phyloP scores from a whole-genome alignment of 768 basidiomycete genomes.

The Gautieria morchelliformis region DNA sequence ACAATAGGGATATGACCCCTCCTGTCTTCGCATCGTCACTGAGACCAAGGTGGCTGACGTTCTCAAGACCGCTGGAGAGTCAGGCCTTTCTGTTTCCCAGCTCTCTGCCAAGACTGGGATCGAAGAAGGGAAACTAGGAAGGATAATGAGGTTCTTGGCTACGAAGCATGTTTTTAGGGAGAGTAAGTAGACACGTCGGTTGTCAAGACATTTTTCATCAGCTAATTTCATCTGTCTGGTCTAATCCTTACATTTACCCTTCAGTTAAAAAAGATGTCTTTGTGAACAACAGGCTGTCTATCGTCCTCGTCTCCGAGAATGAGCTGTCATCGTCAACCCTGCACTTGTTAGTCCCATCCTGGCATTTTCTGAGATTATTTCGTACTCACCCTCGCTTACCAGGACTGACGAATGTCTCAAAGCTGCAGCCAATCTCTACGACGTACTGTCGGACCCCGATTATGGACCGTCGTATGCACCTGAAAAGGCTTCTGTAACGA shows the following conservation, averaged over 20 bases:
- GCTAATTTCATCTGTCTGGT: background rate
- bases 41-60: too few relatives aligned
- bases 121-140: conserved; percentile 27
- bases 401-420: conserved; percentile 14
- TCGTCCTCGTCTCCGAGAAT: conserved; percentile 19
- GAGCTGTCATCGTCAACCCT: conserved; percentile 20
- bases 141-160: conserved; percentile 31
- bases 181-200: conserved; percentile 15
- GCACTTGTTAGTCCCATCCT: conserved; percentile 19
- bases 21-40: too few relatives aligned
- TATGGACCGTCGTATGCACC: conserved; percentile 12
- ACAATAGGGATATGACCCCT: too few relatives aligned
- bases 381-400: background rate
- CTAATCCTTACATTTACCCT: background rate
- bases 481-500: conserved; percentile 4
- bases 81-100: conserved; percentile 27
- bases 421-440: conserved; percentile 21
- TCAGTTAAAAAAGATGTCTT: conserved; percentile 29
- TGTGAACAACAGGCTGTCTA: conserved; percentile 33
- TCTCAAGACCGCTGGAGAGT: too few relatives aligned
- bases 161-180: conserved; percentile 33
- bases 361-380: background rate
- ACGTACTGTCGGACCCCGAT: conserved; percentile 27
- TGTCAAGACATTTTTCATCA: too few relatives aligned
- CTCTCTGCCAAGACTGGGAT: conserved; percentile 23